Conservation (phyloP, 108 stramenopile species). For the Fragilaria radians region DNA sequence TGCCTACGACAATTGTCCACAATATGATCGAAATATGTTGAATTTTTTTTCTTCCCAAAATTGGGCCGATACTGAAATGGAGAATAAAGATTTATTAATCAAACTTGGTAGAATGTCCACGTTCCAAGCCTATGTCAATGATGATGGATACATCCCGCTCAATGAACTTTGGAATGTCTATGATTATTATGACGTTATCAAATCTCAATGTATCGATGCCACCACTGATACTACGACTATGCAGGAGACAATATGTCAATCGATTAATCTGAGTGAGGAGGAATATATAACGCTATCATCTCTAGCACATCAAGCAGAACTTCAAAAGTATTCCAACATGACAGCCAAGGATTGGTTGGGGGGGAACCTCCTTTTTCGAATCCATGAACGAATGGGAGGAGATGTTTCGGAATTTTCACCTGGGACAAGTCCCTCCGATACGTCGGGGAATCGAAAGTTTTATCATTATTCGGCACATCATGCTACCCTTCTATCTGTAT, state of each 20-base stretch:
- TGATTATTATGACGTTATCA: conserved; percentile 27
- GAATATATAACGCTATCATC: conserved; percentile 17
- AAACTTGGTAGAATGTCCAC: conserved; percentile 13
- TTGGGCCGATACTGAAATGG: conserved; percentile 18
- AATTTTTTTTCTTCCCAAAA: conserved; percentile 18
- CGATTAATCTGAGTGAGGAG: background rate
- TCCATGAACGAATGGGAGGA: conserved; percentile 18
- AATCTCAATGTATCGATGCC: conserved; percentile 31
- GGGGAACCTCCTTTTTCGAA: conserved; percentile 20
- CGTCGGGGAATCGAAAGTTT: conserved; percentile 11
- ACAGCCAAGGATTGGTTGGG: conserved; percentile 26
- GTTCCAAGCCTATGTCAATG: conserved; percentile 18
- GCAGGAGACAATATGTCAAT: background rate
- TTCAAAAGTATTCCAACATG: conserved; percentile 16
- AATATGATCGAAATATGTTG: background rate
- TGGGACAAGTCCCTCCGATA: background rate
- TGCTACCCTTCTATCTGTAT: conserved; percentile 25
- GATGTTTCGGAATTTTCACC: background rate
- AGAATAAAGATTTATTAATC: conserved; percentile 12
- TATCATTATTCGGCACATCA: conserved; percentile 41
- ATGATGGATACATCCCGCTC: conserved; percentile 16
- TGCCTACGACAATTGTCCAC: conserved; percentile 37
- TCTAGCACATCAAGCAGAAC: conserved; percentile 19
- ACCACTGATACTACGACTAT: background rate
- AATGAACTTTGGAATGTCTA: conserved; percentile 35